A percentile compares a stretch with the other conserved stretches of the same genome.
These are phyloP conservation scores for Saksenaea vasiformis DNA, from an alignment of 371 early-diverging fungal species.

Conservation along the genomic window DNA sequence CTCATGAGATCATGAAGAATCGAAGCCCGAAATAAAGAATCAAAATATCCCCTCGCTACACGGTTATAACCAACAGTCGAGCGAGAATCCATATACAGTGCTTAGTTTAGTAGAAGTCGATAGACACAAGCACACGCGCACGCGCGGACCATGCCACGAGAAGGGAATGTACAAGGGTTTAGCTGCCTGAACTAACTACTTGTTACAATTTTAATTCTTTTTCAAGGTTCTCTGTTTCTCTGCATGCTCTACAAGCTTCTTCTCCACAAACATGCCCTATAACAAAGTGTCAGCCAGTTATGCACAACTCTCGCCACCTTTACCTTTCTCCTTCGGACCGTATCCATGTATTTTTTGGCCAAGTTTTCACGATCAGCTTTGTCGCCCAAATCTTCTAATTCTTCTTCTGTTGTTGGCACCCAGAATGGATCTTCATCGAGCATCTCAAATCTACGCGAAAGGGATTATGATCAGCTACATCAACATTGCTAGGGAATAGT, in stretches of 20 bases:
- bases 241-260: slow-evolving; percentile 88
- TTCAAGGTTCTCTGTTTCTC: slow-evolving; percentile 93
- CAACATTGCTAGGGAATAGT: background rate
- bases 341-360: slow-evolving; percentile 95
- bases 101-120: too few relatives aligned
- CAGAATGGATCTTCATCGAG: slow-evolving; percentile 96
- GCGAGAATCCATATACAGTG: too few relatives aligned
- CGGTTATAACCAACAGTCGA: too few relatives aligned
- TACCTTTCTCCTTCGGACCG: slow-evolving; percentile 92
- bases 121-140: too few relatives aligned
- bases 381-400: slow-evolving; percentile 95
- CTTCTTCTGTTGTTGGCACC: slow-evolving; percentile 97
- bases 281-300: background rate
- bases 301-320: background rate
- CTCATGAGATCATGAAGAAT: too few relatives aligned
- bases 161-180: too few relatives aligned
- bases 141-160: too few relatives aligned
- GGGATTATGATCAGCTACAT: background rate
- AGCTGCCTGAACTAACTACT: background rate
- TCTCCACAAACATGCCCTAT: slow-evolving; percentile 86
- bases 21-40: too few relatives aligned
- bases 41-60: too few relatives aligned
- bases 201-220: slow-evolving; percentile 34
- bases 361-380: slow-evolving; percentile 95
- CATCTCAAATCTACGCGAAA: slow-evolving; percentile 73